Percentiles rank a stretch among this genome's conserved stretches.
Conservation (phyloP, 305 asterid genomes). For the Solanum hybrid region DNA sequence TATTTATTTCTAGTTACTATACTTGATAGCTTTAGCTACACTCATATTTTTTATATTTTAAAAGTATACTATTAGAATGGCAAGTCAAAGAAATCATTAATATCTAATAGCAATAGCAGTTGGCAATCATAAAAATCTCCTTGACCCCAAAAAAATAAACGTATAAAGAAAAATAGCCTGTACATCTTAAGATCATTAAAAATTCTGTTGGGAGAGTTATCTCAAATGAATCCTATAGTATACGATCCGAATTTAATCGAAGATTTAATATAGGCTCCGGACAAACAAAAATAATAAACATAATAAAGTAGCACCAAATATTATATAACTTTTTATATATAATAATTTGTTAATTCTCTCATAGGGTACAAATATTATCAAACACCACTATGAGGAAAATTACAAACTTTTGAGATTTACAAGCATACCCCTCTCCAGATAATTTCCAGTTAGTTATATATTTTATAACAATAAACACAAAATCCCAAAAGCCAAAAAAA, state of each 20-base stretch:
- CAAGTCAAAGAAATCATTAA: background rate
- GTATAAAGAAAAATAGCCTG: background rate
- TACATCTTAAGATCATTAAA: background rate
- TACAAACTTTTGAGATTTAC: slow-evolving; percentile 19
- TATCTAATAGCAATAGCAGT: background rate
- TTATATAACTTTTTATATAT: background rate
- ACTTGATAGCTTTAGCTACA: background rate
- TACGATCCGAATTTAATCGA: background rate
- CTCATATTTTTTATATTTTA: background rate
- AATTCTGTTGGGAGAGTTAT: too few relatives aligned
- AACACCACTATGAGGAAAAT: slow-evolving; percentile 43
- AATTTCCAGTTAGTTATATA: background rate
- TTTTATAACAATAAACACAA: background rate
- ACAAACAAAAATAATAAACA: background rate
- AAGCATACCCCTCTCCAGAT: background rate
- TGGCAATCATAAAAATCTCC: background rate
- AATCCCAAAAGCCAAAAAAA: background rate
- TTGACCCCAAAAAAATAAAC: background rate
- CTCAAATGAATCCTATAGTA: too few relatives aligned
- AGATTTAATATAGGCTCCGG: background rate
- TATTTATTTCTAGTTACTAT: background rate
- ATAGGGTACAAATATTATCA: slow-evolving; percentile 23
- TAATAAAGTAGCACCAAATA: background rate
- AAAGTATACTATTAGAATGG: background rate
- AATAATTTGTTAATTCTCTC: slow-evolving; percentile 4